Evolutionary conservation across 805 yeast genomes (phyloP), one percentile per base, ranked within the genome.

Genomic region (Candida wancherniae): DNA sequence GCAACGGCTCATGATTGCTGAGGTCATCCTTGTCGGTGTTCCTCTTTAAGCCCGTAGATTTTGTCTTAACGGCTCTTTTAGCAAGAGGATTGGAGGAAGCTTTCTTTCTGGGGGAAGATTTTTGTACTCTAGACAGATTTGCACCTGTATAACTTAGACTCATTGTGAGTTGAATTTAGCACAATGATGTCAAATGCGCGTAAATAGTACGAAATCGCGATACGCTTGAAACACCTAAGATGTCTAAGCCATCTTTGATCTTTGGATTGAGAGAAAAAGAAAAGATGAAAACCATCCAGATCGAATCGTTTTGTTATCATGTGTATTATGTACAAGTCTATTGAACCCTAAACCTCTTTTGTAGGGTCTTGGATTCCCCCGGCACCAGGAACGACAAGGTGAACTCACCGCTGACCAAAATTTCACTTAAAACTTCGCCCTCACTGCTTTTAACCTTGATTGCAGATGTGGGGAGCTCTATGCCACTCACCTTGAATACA

Each of bases 101-200:
- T 28, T 43, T 50, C 36, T 56, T 44, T 15, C 10, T 44, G 34
- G 30, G 46, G 36, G 37, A 49, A 42, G 23, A 50, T 28, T 43
- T 45, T 12, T 27, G 25, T 11, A 65, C 53, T 11, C 48, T 43
- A 0, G 69, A 63, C 28, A 69, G 57, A 35, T 48, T 57, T 5
- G 71, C 67, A 3, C 71, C 70, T 33, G 61, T 59, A 28, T 50
- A 63, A 20, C 58, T 43, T 4, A 63, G 44, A 30, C 44, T 33
- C 49, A 45, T 45, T 23, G 14, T 34, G 31, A n/a, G n/a, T n/a
- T n/a, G n/a, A n/a, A n/a, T n/a, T n/a, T n/a, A n/a, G n/a, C n/a
- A n/a, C n/a, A n/a, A n/a, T n/a, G n/a, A n/a, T n/a, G n/a, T n/a
- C n/a, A n/a, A n/a, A n/a, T n/a, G n/a, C n/a, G n/a, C n/a, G n/a